Evolutionary conservation across 495 filamentous ascomycete species (phyloP).

Genomic region (Cryomyces minteri): DNA sequence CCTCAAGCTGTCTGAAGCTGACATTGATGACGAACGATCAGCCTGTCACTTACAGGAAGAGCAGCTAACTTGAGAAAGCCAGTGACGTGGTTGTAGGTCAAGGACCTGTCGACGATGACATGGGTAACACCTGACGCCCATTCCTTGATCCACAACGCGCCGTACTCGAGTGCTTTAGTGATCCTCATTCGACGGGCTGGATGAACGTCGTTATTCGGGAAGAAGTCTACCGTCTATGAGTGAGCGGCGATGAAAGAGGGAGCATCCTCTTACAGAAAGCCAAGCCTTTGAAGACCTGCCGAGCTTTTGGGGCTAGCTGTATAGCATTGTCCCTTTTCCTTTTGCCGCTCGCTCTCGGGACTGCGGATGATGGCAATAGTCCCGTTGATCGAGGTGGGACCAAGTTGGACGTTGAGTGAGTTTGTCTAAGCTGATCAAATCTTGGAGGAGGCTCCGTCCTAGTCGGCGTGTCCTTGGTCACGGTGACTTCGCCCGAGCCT

Average conservation of each 20-base stretch:
- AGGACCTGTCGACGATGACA: conserved; percentile 57
- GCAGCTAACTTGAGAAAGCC: conserved; percentile 31
- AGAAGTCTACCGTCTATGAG: conserved; percentile 35
- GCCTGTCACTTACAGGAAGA: conserved; percentile 26
- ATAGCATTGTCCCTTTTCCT: conserved; percentile 26
- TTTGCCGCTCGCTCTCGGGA: conserved; percentile 20
- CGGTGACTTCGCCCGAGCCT: background rate
- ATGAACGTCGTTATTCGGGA: conserved; percentile 60
- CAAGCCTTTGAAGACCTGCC: conserved; percentile 46
- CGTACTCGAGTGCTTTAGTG: conserved; percentile 54
- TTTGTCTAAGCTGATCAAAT: background rate
- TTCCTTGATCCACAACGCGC: conserved; percentile 42
- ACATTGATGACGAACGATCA: conserved; percentile 1
- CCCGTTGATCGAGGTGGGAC: background rate
- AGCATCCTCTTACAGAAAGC: conserved; percentile 33
- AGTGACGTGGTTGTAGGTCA: conserved; percentile 49
- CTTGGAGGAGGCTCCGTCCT: background rate
- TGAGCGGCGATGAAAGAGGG: background rate
- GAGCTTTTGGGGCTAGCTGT: conserved; percentile 32
- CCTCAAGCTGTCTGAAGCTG: background rate
- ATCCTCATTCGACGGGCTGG: conserved; percentile 50
- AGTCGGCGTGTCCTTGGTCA: background rate
- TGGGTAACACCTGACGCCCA: conserved; percentile 39
- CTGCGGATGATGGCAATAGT: background rate
- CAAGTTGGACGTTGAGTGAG: background rate